Percentiles rank a stretch among this genome's conserved stretches.
These are phyloP conservation scores for Glaciozyma antarctica DNA, from an alignment of 768 basidiomycete genomes.

Conservation along the genomic window DNA sequence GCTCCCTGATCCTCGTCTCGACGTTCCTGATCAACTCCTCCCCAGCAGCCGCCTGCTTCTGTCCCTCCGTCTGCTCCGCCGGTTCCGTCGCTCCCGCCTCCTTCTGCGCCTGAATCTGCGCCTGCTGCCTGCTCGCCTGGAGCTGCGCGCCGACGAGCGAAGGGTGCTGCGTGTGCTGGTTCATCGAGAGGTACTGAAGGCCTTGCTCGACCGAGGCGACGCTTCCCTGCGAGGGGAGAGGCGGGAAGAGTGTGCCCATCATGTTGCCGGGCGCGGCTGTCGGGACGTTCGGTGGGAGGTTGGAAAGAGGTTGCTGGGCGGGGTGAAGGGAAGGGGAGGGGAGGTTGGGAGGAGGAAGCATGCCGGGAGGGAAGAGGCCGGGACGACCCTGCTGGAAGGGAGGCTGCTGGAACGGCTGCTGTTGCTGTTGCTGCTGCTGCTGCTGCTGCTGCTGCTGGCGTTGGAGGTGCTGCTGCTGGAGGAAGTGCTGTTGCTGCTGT, in stretches of 20 bases:
- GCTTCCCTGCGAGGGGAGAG: conserved; percentile 10
- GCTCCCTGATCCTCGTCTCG: conserved; percentile 43
- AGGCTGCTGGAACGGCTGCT: background rate
- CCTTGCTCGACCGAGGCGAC: conserved; percentile 19
- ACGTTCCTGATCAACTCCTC: conserved; percentile 85
- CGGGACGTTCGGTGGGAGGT: background rate
- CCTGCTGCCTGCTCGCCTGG: conserved; percentile 15
- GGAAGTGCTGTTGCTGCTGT: conserved; percentile 10
- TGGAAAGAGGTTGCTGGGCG: background rate
- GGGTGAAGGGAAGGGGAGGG: background rate
- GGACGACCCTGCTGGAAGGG: conserved; percentile 1
- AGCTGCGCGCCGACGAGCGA: conserved; percentile 22
- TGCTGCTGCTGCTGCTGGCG: conserved; percentile 4
- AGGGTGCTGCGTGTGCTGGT: conserved; percentile 22
- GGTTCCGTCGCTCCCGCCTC: background rate
- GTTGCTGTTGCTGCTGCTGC: conserved; percentile 5
- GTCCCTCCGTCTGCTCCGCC: conserved; percentile 3
- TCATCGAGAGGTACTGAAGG: conserved; percentile 6
- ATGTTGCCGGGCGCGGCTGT: background rate
- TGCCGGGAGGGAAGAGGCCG: background rate
- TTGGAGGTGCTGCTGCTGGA: background rate
- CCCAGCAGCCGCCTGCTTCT: conserved; percentile 53
- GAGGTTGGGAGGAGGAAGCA: background rate
- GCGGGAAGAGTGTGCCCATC: conserved; percentile 24
- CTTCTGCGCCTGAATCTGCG: conserved; percentile 8